Evolutionary conservation across 2,329 filamentous ascomycete species (phyloP).

Genomic region (Chaetothyriales sp.): DNA sequence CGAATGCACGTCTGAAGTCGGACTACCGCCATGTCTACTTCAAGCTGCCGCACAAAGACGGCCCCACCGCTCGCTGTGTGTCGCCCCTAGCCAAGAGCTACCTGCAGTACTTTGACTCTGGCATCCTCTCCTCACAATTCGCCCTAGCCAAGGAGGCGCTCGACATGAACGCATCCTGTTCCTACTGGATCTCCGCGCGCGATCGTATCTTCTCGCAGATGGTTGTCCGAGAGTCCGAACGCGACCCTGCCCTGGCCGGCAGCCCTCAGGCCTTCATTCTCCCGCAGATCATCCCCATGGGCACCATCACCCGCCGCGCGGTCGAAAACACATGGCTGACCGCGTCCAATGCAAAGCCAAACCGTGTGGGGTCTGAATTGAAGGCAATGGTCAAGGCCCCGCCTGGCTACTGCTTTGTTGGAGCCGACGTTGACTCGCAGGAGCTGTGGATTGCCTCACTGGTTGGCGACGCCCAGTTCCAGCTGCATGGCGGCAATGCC

Average conservation of each 20-base stretch:
- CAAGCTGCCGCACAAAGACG: constrained; percentile 93
- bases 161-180: constrained; percentile 97
- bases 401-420: constrained; percentile 80
- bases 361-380: constrained; percentile 87
- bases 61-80: constrained; percentile 65
- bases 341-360: constrained; percentile 90
- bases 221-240: constrained; percentile 68
- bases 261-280: constrained; percentile 64
- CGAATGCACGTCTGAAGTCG: constrained; percentile 47
- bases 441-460: constrained; percentile 97
- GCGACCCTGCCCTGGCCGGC: constrained; percentile 14
- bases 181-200: constrained; percentile 95
- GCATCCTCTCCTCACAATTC: constrained; percentile 73
- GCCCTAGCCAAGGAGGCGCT: constrained; percentile 83
- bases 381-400: constrained; percentile 95
- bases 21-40: constrained; percentile 59
- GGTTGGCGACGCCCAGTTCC: constrained; percentile 86
- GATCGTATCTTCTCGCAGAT: constrained; percentile 91
- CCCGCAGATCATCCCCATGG: constrained; percentile 95
- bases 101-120: constrained; percentile 77
- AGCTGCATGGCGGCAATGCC: constrained; percentile 87
- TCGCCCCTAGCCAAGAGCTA: constrained; percentile 89
- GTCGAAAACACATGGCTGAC: constrained; percentile 98
- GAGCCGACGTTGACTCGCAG: constrained; percentile 92
- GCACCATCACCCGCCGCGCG: constrained; percentile 81